Evolutionary conservation across 2,329 filamentous ascomycete species (phyloP), one percentile per base, ranked within the genome.

Genomic region (Bisporella sp.): DNA sequence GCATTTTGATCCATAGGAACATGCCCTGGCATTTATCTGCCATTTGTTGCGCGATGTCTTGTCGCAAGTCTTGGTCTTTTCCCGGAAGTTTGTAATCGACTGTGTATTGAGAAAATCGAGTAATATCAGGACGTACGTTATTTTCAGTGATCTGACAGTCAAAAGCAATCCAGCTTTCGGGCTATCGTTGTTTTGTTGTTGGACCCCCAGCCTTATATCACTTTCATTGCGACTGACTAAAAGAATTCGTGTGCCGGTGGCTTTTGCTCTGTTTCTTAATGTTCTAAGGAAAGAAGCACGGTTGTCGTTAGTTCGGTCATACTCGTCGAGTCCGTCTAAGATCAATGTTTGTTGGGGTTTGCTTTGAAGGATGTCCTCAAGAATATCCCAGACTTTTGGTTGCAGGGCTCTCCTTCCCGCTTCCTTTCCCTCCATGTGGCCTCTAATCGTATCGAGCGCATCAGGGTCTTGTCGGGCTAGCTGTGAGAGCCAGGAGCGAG

Each of bases 1-100:
- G 53, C 31, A 56, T 31, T 31, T 55, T 52, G 9, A 55, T 30
- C 50, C 53, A 55, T 4, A 56, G 49, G 46, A 56, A 55, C 50
- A 55, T 55, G 13, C 53, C 53, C 6, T 55, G 47, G 30, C 49
- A 50, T 46, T 50, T 21, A 6, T 55, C 40, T 21, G 46, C 50
- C 32, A 50, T 48, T 28, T 32, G 39, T 37, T 21, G 21, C 42
- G 32, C 13, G 47, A 44, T 33, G 54, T 33, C 47, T 55, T 39
- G 32, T 52, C n/a, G 28, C 48, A n/a, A 4, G 21, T 45, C 37
- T 46, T 21, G 37, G 11, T 41, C 49, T 53, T 54, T n/a, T 53
- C 51, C 31, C 31, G n/a, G 13, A 51, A 44, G 30, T 53, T 53
- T 41, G 21, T 43, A 31, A 33, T 51, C 32, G 37, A 53, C 32